Evolutionary conservation across 148 eudicot genomes (phyloP), one percentile per base, ranked within the genome.

Genomic region (Vaccinium corymbosum): DNA sequence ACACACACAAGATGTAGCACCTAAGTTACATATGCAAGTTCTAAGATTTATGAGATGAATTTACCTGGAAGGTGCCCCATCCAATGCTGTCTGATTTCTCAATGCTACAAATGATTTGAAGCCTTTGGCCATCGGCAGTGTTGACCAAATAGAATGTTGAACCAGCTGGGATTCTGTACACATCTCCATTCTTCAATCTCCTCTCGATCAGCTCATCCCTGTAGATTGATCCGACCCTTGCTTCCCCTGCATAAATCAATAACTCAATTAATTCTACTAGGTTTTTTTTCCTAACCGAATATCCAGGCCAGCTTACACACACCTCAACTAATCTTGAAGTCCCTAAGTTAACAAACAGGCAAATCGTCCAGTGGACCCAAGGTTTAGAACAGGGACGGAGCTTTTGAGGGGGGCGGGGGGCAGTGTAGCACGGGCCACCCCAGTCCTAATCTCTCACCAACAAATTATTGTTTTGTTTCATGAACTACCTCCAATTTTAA

Each of bases 101-200:
- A 13, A 96, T 90, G 91, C 99, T 91, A 83, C 95, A 90, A 80
- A 96, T 86, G 72, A 89, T 49, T 5, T 91, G 92, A 79, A 96
- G 95, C 66, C 88, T 85, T 81, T 94, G 93, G 5, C 94, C 91
- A 49, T 92, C 94, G 0, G 86, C 94, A 4, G 89, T 87, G 84
- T 94, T 96, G 3, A 91, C 86, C 61, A 93, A 57, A 83, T 96
- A 94, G 81, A 96, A 96, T 6, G 93, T 86, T 9, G 98, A 94
- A 16, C 98, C 98, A 2, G 93, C 93, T 6, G 84, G 88, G 32
- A 96, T 89, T 85, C 92, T 88, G 79, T 96, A 96, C 17, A 96
- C 87, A 84, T 96, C 98, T 83, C 98, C 98, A 7, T 81, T 77
- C 84, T 82, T 90, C 82, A 94, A 53, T 20, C 48, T 35, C 86